Evolutionary conservation across 176 grass and related monocot species (phyloP).

Genomic region (Alopecurus myosuroides): DNA sequence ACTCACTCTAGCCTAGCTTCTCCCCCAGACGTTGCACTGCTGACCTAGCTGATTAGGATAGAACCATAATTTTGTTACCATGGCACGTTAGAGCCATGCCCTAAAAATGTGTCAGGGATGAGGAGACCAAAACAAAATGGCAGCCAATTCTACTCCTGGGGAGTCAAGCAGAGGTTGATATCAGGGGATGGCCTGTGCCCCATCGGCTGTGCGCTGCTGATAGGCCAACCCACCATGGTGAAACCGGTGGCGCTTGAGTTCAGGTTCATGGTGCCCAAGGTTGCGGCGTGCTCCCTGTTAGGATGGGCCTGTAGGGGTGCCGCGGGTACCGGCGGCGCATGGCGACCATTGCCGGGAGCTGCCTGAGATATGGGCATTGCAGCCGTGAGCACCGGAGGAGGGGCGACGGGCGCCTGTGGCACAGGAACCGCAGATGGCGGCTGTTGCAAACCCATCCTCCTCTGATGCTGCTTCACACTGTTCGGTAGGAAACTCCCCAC

Average conservation of each 20-base stretch:
- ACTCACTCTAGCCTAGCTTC: constrained; percentile 17
- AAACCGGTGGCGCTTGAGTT: constrained; percentile 35
- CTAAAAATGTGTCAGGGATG: constrained; percentile 27
- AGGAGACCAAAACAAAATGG: background rate
- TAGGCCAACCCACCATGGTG: constrained; percentile 58
- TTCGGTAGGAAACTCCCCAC: constrained; percentile 91
- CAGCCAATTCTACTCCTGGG: constrained; percentile 38
- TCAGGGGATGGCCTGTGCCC: constrained; percentile 57
- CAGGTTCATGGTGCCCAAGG: constrained; percentile 22
- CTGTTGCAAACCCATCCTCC: constrained; percentile 33
- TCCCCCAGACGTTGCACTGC: background rate
- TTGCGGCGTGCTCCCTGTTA: constrained; percentile 6
- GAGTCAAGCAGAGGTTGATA: constrained; percentile 73
- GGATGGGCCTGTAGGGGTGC: constrained; percentile 17
- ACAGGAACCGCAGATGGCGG: background rate
- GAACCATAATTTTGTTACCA: background rate
- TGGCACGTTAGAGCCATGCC: constrained; percentile 13
- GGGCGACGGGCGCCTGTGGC: background rate
- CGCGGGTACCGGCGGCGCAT: background rate
- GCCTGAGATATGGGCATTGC: constrained; percentile 78
- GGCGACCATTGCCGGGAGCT: constrained; percentile 42
- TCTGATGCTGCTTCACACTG: constrained; percentile 80
- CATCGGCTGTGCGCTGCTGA: constrained; percentile 32
- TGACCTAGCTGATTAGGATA: background rate
- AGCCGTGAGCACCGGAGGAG: constrained; percentile 39